Percentiles rank a stretch among this genome's conserved stretches.
These are phyloP conservation scores for Pyrus betulifolia DNA, from an alignment of 306 rosid species.

Conservation along the genomic window DNA sequence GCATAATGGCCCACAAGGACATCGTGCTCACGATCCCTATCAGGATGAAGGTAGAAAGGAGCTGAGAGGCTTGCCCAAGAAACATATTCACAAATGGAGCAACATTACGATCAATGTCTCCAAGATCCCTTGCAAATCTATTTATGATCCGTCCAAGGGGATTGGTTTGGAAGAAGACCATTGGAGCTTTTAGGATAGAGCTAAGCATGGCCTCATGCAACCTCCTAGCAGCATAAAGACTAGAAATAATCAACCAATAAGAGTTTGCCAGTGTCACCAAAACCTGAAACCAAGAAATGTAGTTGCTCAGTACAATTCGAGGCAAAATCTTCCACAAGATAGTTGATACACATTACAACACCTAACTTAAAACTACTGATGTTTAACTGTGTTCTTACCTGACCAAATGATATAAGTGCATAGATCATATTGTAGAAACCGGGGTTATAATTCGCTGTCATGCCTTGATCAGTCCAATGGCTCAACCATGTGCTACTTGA, in stretches of 20 bases:
- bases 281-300: constrained; percentile 44
- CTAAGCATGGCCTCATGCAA: constrained; percentile 84
- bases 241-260: constrained; percentile 69
- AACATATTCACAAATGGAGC: constrained; percentile 73
- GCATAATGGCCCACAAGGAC: constrained; percentile 96
- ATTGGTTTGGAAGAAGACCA: constrained; percentile 87
- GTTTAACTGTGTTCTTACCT: constrained; percentile 36
- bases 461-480: constrained; percentile 63
- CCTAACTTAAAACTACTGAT: not conserved
- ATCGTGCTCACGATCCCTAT: constrained; percentile 90
- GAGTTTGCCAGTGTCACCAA: constrained; percentile 65
- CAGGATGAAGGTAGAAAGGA: constrained; percentile 77
- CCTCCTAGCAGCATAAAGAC: constrained; percentile 81
- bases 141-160: constrained; percentile 89
- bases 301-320: not conserved
- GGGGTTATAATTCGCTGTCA: constrained; percentile 27
- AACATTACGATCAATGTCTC: constrained; percentile 87
- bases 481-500: constrained; percentile 95
- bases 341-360: constrained; percentile 41
- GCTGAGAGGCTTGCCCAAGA: constrained; percentile 68
- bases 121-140: constrained; percentile 90
- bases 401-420: constrained; percentile 68
- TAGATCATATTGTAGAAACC: constrained; percentile 66
- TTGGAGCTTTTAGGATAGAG: constrained; percentile 84
- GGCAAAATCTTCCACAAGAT: constrained; percentile 7